Evolutionary conservation across 352 stramenopile genomes (phyloP).

Genomic region (Aphanomyces stellatus): DNA sequence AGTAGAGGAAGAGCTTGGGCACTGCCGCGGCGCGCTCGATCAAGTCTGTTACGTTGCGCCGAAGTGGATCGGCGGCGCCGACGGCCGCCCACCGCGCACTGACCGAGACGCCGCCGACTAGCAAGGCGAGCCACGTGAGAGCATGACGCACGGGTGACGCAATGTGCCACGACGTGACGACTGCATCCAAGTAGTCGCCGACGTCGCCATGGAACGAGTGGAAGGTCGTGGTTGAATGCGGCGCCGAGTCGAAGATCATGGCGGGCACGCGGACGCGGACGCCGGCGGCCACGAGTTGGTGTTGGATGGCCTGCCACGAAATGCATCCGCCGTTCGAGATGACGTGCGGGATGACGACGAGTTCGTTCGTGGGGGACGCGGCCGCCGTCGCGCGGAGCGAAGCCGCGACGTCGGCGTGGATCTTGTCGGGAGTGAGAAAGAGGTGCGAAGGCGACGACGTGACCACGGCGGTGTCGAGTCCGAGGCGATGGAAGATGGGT

Average conservation of each 20-base stretch:
- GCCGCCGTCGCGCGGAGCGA: background rate
- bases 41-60: background rate
- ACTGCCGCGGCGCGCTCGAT: background rate
- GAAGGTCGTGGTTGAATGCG: background rate
- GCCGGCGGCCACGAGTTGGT: background rate
- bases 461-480: background rate
- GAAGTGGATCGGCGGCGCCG: background rate
- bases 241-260: slow-evolving; percentile 9
- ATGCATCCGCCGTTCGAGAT: background rate
- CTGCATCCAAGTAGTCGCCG: background rate
- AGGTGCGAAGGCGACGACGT: background rate
- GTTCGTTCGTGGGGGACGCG: no score
- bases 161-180: background rate
- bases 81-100: background rate
- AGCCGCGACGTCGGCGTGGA: background rate
- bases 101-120: background rate
- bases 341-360: background rate
- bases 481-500: background rate
- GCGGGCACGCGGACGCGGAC: background rate
- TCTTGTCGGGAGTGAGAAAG: background rate
- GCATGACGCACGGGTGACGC: background rate
- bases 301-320: background rate
- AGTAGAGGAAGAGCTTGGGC: slow-evolving; percentile 19
- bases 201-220: background rate
- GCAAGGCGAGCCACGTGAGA: background rate